phyloP scores from a whole-genome alignment of 768 basidiomycete species.

The Pseudohyphozyma bogoriensis region DNA sequence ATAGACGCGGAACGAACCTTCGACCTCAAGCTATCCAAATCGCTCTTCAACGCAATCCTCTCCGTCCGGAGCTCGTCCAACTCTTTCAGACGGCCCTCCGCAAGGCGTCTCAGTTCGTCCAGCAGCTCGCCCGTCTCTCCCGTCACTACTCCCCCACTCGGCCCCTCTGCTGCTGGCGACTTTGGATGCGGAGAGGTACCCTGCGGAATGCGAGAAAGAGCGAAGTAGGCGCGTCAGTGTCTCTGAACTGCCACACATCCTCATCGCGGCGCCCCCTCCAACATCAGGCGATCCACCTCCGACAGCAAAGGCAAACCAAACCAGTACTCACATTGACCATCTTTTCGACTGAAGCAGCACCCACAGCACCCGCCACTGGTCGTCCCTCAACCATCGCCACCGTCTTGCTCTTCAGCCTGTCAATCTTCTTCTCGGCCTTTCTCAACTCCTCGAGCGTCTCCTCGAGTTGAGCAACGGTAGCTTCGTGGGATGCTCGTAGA shows the following conservation, averaged over 20 bases:
- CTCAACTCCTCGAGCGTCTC: conserved; percentile 22
- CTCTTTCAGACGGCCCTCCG: conserved; percentile 34
- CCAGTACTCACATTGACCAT: too few species aligned
- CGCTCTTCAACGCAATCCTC: conserved; percentile 41
- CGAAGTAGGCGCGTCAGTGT: too few species aligned
- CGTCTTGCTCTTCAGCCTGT: conserved; percentile 27
- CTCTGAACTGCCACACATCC: background rate
- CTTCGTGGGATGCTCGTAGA: conserved; percentile 26
- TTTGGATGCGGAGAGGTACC: too few species aligned
- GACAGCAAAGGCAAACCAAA: too few species aligned
- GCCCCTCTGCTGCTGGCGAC: too few species aligned
- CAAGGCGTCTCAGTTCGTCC: conserved; percentile 17
- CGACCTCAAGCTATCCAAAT: conserved; percentile 44
- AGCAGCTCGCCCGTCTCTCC: conserved; percentile 4
- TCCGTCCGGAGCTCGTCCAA: conserved; percentile 46
- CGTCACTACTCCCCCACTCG: background rate
- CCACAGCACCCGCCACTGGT: background rate
- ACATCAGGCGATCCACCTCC: too few species aligned
- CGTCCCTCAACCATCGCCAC: conserved; percentile 30
- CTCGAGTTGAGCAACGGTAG: conserved; percentile 25
- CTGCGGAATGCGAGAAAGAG: too few species aligned
- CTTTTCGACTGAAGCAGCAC: too few species aligned
- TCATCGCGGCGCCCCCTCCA: background rate
- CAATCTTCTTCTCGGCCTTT: conserved; percentile 32
- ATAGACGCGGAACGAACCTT: conserved; percentile 39